Evolutionary conservation across 176 grass and related monocot genomes (phyloP), one percentile per base, ranked within the genome.

Genomic region (Cenchrus purpureus): DNA sequence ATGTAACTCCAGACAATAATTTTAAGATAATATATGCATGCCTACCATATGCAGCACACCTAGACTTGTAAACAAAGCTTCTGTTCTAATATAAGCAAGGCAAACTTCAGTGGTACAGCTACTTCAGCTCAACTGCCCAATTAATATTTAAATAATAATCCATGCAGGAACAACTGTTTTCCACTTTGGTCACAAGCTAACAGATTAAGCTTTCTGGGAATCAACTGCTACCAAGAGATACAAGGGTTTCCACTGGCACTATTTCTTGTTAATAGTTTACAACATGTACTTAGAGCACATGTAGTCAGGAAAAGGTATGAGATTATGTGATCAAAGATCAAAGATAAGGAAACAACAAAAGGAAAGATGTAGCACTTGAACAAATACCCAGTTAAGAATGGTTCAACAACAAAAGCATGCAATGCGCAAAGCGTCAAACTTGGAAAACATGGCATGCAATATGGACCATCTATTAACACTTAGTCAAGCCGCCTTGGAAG

Each of bases 31-130:
- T 46, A 53, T 78, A 17, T 34, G 14, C 58, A 22, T 51, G 57
- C 57, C 43, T 71, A 42, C 53, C 79, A 75, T 58, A 68, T 44
- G 43, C 61, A 65, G 44, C 20, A 75, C 31, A 9, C 15, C 25
- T 51, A 28, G 49, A 58, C 69, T 61, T 83, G 63, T 17, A 63
- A 83, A 83, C 15, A 77, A 82, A 44, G 62, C 14, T 69, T 77
- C 32, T 71, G 4, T 72, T 56, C 19, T 46, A 37, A 50, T 61
- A 10, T 43, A 68, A 66, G 31, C 68, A 66, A 31, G 25, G 12
- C 69, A 79, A 44, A 55, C 34, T 71, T 59, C 66, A 8, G 34
- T 13, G 13, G 12, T 9, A 59, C 42, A 59, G 17, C 2, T 6
- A 49, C 42, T 59, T 48, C 3, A 71, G 8, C 68, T 32, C 70